These are phyloP conservation scores for Aquanectria penicillioides DNA, from an alignment of 2,329 filamentous ascomycete genomes.

Conservation along the genomic window DNA sequence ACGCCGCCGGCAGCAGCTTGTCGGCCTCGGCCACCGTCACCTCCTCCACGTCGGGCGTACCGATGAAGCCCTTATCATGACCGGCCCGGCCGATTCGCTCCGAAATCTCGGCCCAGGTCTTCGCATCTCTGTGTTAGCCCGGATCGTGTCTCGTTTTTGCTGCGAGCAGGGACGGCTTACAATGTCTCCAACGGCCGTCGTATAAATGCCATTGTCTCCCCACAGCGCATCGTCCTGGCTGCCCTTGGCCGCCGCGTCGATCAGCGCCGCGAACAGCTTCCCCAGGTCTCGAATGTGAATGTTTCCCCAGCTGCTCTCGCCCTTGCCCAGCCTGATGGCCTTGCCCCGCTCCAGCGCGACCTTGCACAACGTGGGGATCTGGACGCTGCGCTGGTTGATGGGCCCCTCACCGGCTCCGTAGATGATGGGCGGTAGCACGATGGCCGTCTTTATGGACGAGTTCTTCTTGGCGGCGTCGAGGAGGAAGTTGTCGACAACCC, in stretches of 20 bases:
- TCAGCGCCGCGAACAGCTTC: conserved; percentile 42
- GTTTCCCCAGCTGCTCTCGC: conserved; percentile 48
- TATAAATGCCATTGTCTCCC: conserved; percentile 52
- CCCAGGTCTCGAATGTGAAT: conserved; percentile 49
- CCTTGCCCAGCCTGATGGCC: conserved; percentile 47
- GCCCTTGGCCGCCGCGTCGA: conserved; percentile 42
- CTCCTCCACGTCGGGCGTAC: conserved; percentile 40
- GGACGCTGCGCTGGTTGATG: conserved; percentile 52
- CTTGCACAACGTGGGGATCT: conserved; percentile 50
- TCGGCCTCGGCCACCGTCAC: conserved; percentile 54
- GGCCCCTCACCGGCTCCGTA: conserved; percentile 52
- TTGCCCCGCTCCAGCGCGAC: conserved; percentile 46
- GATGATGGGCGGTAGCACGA: conserved; percentile 50
- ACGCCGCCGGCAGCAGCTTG: conserved; percentile 54
- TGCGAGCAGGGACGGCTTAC: conserved; percentile 28
- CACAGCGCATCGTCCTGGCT: conserved; percentile 42
- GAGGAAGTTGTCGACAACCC: conserved; percentile 51
- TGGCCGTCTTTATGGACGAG: conserved; percentile 45
- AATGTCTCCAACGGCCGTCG: conserved; percentile 43
- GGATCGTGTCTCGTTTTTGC: too few species aligned
- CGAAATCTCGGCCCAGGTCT: conserved; percentile 46
- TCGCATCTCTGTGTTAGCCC: background rate
- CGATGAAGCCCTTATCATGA: conserved; percentile 37
- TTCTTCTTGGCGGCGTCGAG: conserved; percentile 41
- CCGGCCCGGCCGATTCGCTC: conserved; percentile 41